Base-by-base conservation (phyloP, 176 grass and related monocot species). In the Dendrocalamus sinicus region DNA sequence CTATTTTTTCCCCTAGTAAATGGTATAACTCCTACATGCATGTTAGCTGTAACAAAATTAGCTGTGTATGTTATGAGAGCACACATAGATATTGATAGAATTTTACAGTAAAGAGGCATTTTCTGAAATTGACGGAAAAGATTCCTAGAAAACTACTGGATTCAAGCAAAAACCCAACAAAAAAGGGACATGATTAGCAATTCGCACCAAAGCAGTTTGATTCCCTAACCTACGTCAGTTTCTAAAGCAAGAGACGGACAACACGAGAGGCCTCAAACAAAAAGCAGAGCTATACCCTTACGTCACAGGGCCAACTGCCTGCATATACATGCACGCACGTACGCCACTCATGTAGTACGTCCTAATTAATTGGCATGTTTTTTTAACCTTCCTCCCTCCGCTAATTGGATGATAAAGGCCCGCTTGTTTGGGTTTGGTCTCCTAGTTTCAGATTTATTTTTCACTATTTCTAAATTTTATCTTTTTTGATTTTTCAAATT, bases 301-400 rank as follows among this genome's bases (percentile, higher is more conserved):
- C 54, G 76, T 79, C 76, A 79, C 14, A 19, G 26, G 19, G 76
- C 75, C 65, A 48, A 17, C n/a, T 78, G 65, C 37, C 63, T 76
- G 75, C 67, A 1, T 14, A 20, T 46, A 23, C 54, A 51, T 62
- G 28, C 75, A 79, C 40, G 75, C 43, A 79, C 43, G 75, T 86
- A 80, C 54, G 67, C 53, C 76, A 72, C 20, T 19, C 66, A 71
- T 51, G 66, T n/a, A 44, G 24, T 17, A 65, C 60, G 19, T 57
- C 53, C 19, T 57, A 57, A 22, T 22, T 57, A 7, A 5, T 39
- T 39, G 37, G 37, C 37, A 39, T 39, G 37, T 39, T 55, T 57
- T 9, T 57, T 57, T 22, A 9, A 37, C 39, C 77, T 74, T 81
- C 72, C 63, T 67, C 73, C 72, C 63, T 67, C 73, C 47, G 72